Percentiles rank a stretch among this genome's conserved stretches.
Evolutionary conservation across 352 stramenopile genomes (phyloP).

Genomic region (Phytopythium mirpurense): DNA sequence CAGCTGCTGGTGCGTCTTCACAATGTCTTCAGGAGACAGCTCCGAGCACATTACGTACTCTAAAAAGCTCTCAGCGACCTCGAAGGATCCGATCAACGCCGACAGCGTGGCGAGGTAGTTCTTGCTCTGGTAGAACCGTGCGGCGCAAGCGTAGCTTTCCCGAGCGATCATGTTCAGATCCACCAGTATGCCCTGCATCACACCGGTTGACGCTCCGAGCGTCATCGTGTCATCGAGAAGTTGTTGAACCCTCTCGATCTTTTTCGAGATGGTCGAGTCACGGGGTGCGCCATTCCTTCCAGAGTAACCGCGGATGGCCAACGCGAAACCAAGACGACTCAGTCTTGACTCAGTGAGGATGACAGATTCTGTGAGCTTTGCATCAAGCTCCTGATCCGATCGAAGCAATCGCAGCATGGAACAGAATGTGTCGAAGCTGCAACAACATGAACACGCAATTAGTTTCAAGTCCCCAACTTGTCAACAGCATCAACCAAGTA

Average conservation of each 20-base stretch:
- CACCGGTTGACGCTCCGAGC: conserved; percentile 9
- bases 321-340: conserved; percentile 33
- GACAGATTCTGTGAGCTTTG: conserved; percentile 19
- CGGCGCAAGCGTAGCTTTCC: conserved; percentile 55
- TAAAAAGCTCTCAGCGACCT: conserved; percentile 46
- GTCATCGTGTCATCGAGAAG: conserved; percentile 38
- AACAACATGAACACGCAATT: neutral
- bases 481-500: neutral
- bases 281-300: neutral
- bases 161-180: conserved; percentile 60
- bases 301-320: conserved; percentile 16
- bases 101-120: conserved; percentile 33
- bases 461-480: neutral
- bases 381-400: conserved; percentile 9
- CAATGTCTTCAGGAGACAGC: conserved; percentile 19
- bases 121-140: conserved; percentile 41
- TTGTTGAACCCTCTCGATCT: conserved; percentile 22
- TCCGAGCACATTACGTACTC: conserved; percentile 61
- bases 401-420: conserved; percentile 17
- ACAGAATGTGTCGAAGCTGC: conserved; percentile 25
- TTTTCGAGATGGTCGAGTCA: conserved; percentile 14
- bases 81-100: conserved; percentile 38
- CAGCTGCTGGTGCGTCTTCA: conserved; percentile 36
- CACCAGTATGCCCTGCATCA: conserved; percentile 32
- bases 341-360: conserved; percentile 38